These are phyloP conservation scores for Lecanicillium sp. DNA, from an alignment of 2,329 filamentous ascomycete genomes.

Conservation along the genomic window DNA sequence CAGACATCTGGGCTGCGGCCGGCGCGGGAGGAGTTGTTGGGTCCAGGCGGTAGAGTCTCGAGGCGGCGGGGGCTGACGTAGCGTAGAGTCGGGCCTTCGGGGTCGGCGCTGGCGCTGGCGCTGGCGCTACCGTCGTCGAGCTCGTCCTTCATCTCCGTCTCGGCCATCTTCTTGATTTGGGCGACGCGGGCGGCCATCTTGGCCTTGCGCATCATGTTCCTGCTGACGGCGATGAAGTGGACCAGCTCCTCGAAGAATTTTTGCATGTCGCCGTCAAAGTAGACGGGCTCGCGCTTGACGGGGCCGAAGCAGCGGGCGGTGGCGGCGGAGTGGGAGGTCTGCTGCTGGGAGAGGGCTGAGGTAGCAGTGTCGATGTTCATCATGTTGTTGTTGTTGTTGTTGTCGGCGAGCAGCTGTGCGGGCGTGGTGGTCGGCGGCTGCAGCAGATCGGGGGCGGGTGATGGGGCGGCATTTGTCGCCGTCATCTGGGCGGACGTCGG, in stretches of 20 bases:
- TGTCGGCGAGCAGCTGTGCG: neutral
- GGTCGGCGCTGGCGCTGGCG: slow-evolving; percentile 32
- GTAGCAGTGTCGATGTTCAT: slow-evolving; percentile 7
- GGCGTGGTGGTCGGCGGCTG: no score
- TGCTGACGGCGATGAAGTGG: slow-evolving; percentile 69
- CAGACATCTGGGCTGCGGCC: slow-evolving; percentile 44
- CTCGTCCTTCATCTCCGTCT: slow-evolving; percentile 50
- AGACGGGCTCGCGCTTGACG: slow-evolving; percentile 62
- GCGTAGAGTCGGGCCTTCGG: slow-evolving; percentile 22
- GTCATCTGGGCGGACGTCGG: slow-evolving; percentile 16
- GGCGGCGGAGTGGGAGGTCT: neutral
- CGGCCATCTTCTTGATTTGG: slow-evolving; percentile 54
- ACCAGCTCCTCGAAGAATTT: slow-evolving; percentile 77
- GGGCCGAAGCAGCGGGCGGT: slow-evolving; percentile 37
- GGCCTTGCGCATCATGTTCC: slow-evolving; percentile 80
- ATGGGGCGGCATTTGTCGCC: no score
- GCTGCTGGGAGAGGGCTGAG: neutral
- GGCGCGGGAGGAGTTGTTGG: slow-evolving; percentile 20
- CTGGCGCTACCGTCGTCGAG: slow-evolving; percentile 36
- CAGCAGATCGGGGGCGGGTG: no score
- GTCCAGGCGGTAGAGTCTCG: slow-evolving; percentile 17
- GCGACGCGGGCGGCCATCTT: slow-evolving; percentile 76
- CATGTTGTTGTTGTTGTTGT: no score
- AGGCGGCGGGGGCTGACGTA: slow-evolving; percentile 34
- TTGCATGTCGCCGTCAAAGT: slow-evolving; percentile 85